Conservation (phyloP, 2,329 filamentous ascomycete species). For the Erysiphe pulchra region DNA sequence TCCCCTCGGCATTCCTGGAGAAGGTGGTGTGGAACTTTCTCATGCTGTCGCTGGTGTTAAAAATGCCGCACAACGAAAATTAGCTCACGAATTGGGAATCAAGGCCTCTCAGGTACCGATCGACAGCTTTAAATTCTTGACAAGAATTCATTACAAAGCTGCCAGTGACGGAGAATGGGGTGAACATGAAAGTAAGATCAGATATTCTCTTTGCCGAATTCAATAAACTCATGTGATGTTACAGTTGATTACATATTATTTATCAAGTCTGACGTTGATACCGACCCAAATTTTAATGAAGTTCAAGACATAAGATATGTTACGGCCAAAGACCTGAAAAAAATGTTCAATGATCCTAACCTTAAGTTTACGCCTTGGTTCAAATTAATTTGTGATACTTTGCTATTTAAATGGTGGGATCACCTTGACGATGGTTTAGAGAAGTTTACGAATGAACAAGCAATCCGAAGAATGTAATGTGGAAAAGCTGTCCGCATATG, state of each 20-base stretch:
- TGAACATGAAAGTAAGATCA: conserved; percentile 72
- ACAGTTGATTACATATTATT: conserved; percentile 95
- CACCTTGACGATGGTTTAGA: conserved; percentile 59
- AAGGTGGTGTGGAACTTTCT: conserved; percentile 62
- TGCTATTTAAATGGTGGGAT: conserved; percentile 96
- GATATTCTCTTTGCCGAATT: background rate
- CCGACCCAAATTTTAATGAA: conserved; percentile 67
- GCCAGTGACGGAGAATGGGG: conserved; percentile 96
- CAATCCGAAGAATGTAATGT: conserved; percentile 57
- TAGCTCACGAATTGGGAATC: conserved; percentile 88
- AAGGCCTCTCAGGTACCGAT: conserved; percentile 68
- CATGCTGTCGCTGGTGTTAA: conserved; percentile 70
- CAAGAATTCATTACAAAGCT: conserved; percentile 93
- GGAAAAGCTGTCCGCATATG: background rate
- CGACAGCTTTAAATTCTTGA: conserved; percentile 80
- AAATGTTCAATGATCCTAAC: conserved; percentile 56
- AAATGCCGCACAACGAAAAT: conserved; percentile 74
- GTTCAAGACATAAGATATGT: conserved; percentile 70
- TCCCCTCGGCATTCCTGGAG: conserved; percentile 69
- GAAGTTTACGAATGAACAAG: conserved; percentile 61
- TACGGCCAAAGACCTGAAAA: conserved; percentile 53
- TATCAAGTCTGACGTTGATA: conserved; percentile 77
- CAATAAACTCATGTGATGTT: conserved; percentile 2
- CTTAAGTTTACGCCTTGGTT: conserved; percentile 96
- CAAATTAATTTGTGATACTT: conserved; percentile 91